Evolutionary conservation across 2,329 filamentous ascomycete species (phyloP).

Genomic region (Zymoseptoria brevis): DNA sequence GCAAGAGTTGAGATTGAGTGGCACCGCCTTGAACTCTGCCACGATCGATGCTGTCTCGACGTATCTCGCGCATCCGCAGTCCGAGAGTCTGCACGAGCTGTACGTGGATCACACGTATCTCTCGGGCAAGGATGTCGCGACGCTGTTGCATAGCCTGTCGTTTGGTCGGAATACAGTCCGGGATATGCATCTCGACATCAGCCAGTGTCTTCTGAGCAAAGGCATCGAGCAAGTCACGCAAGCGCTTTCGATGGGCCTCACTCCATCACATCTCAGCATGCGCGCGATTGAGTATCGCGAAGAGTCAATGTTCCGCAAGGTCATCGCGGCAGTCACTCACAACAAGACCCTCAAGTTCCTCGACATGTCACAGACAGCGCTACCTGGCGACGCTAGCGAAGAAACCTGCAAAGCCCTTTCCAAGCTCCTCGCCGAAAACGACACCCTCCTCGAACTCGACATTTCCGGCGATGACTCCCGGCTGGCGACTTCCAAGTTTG

Average conservation of each 20-base stretch:
- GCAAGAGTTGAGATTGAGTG: slow-evolving; percentile 58
- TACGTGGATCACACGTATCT: slow-evolving; percentile 60
- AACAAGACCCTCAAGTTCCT: slow-evolving; percentile 58
- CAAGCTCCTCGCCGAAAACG: slow-evolving; percentile 58
- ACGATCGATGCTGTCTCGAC: slow-evolving; percentile 56
- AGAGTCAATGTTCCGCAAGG: slow-evolving; percentile 54
- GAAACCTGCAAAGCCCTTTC: slow-evolving; percentile 59
- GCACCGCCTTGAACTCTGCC: slow-evolving; percentile 53
- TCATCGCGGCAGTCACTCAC: slow-evolving; percentile 53
- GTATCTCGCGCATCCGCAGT: slow-evolving; percentile 49
- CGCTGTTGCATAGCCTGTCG: slow-evolving; percentile 57
- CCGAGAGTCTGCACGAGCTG: slow-evolving; percentile 53
- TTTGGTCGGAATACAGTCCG: slow-evolving; percentile 36
- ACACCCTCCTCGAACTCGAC: slow-evolving; percentile 58
- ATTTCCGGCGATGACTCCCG: slow-evolving; percentile 65
- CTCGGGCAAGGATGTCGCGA: slow-evolving; percentile 56
- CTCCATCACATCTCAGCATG: slow-evolving; percentile 58
- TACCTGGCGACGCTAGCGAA: slow-evolving; percentile 60
- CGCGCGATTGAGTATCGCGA: slow-evolving; percentile 61
- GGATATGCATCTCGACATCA: slow-evolving; percentile 58
- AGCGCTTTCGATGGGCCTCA: slow-evolving; percentile 45
- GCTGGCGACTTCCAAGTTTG: slow-evolving; percentile 61
- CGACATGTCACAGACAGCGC: slow-evolving; percentile 62
- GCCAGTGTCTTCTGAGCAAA: slow-evolving; percentile 52
- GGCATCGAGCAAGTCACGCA: slow-evolving; percentile 45